Evolutionary conservation across 208 protist genomes (phyloP), one percentile per base, ranked within the genome.

Genomic region (Acanthamoeba triangularis): DNA sequence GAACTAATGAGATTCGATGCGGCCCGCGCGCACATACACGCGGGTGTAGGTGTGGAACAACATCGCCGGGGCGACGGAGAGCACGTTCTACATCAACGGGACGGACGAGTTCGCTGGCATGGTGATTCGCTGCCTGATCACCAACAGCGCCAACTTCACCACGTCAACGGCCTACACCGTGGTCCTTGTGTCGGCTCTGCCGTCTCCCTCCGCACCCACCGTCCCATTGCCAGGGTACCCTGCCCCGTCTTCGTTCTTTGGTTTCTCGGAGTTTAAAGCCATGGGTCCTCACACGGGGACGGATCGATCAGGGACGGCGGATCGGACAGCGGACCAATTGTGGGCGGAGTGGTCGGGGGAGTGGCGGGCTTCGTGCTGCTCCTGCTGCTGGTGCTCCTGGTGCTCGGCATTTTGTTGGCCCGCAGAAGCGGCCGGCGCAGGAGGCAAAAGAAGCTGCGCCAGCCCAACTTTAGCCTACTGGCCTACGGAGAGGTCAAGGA

Each of bases 51-150:
- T 37, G 37, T 80, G 72, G 72, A 52, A 80, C 72, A 80, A 80
- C 72, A 80, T 80, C 30, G 72, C 16, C 72, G 72, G 72, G 18
- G 72, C 72, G 37, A 80, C 35, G 4, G 28, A 5, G 37, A 80
- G n/a, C 41, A 80, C 37, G 11, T 33, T 80, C 72, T 49, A 52
- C 37, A 3, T 80, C 72, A 80, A 80, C 41, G 72, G 72, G 37
- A 80, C 72, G 37, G 72, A 80, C 16, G 72, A 80, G 30, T 80
- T 49, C 16, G 72, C 35, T 13, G 72, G 41, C 41, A 80, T 80
- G 72, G 72, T 80, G 72, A 49, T 80, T 23, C 72, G 72, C 14
- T 80, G 72, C 37, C 41, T 80, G 35, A 80, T 80, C 33, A 52
- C 72, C 37, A 80, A 49, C 72, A 80, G 72, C 23, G 72, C 35